phyloP scores from a whole-genome alignment of 148 eudicot species.

The Agrostemma githago region DNA sequence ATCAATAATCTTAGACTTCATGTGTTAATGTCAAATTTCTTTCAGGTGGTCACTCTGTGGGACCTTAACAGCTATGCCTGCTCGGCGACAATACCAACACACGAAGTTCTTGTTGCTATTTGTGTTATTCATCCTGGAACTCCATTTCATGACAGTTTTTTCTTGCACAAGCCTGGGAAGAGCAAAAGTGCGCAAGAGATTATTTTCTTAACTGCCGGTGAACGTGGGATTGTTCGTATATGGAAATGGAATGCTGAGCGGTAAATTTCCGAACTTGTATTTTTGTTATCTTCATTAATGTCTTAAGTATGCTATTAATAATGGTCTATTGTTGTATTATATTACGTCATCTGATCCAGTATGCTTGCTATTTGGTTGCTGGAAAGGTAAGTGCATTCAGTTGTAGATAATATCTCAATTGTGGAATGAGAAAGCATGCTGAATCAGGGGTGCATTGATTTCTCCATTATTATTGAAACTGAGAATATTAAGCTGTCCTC shows the following conservation, averaged over 20 bases:
- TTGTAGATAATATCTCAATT: neutral
- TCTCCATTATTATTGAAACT: neutral
- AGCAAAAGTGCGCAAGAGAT: constrained; percentile 37
- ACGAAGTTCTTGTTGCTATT: constrained; percentile 80
- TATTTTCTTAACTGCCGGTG: constrained; percentile 83
- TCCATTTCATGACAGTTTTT: constrained; percentile 43
- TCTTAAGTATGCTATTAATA: neutral
- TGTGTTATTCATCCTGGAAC: constrained; percentile 56
- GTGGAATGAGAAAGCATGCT: neutral
- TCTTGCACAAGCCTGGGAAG: constrained; percentile 38
- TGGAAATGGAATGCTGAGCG: constrained; percentile 94
- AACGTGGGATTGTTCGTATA: constrained; percentile 86
- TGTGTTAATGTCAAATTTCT: neutral
- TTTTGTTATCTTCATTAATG: neutral
- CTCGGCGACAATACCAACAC: constrained; percentile 53
- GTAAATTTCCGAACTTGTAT: constrained; percentile 31
- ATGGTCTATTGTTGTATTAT: neutral
- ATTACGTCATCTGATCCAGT: constrained; percentile 2
- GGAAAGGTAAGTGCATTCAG: neutral
- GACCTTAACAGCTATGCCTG: constrained; percentile 66
- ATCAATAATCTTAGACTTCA: neutral
- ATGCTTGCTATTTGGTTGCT: neutral
- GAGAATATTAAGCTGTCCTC: neutral
- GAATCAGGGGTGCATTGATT: neutral
- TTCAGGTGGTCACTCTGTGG: constrained; percentile 93